Percentiles rank a stretch among this genome's conserved stretches.
Conservation (phyloP, 2,329 filamentous ascomycete species). For the Colletotrichum sp. region DNA sequence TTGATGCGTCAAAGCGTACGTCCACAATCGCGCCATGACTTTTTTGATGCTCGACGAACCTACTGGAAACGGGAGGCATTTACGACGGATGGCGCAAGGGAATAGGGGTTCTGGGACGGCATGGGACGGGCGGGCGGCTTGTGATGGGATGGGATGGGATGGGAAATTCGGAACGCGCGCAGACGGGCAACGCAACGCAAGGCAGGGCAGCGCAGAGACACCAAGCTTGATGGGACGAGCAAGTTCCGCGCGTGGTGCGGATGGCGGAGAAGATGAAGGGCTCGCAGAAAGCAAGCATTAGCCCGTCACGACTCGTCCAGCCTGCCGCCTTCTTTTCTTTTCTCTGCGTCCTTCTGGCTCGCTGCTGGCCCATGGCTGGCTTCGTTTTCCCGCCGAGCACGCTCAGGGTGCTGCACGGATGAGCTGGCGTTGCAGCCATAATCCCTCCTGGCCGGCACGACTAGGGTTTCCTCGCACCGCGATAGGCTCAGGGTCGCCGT, state of each 20-base stretch:
- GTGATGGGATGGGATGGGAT: background rate
- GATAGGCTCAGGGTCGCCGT: constrained; percentile 47
- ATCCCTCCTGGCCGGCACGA: constrained; percentile 41
- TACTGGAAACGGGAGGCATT: constrained; percentile 3
- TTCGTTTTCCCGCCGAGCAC: background rate
- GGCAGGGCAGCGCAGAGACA: background rate
- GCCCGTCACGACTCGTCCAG: background rate
- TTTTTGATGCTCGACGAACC: constrained; percentile 7
- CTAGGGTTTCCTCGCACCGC: constrained; percentile 33
- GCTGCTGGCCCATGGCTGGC: background rate
- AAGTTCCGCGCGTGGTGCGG: constrained; percentile 7
- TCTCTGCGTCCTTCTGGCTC: background rate
- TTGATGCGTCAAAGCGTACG: constrained; percentile 4
- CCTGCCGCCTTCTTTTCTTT: constrained; percentile 9
- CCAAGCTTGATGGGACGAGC: constrained; percentile 2
- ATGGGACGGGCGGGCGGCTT: background rate
- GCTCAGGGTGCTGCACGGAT: constrained; percentile 40
- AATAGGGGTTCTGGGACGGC: background rate
- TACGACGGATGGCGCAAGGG: background rate
- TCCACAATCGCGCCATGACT: constrained; percentile 9
- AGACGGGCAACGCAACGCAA: background rate
- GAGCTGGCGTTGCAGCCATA: constrained; percentile 50
- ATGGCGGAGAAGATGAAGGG: background rate
- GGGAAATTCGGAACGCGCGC: background rate
- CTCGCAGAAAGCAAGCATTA: background rate